Evolutionary conservation across 164 flowering plant species (phyloP), one percentile per base, ranked within the genome.

Genomic region (Tinospora cordifolia): DNA sequence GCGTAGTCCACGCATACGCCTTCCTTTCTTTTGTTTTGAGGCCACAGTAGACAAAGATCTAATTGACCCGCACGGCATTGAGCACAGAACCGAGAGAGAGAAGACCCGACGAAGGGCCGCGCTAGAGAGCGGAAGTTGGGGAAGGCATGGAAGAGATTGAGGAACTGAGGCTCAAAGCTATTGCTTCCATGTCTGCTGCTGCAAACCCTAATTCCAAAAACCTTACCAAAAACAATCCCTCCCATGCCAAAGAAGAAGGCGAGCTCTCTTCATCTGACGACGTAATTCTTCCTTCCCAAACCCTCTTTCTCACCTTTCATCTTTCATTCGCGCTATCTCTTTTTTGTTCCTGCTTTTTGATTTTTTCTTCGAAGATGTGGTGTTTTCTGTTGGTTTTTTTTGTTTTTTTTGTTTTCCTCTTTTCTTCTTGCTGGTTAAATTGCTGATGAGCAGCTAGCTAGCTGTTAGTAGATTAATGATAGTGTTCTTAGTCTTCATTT

Each of bases 241-340:
- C 24, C 9, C n/a, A 41, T 30, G 38, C 46, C 74, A 85, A 77
- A 73, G 96, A 90, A 82, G 96, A 87, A 85, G 93, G 93, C 75
- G 93, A 90, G 75, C 81, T 90, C 66, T 82, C 91, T 68, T 83
- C 91, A 6, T 74, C 78, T 22, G 83, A 78, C 34, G 81, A 71
- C 41, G 57, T 41, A 41, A 27, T 41, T 26, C 68, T 26, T 22
- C 15, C 62, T 49, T 39, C 36, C 49, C 63, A 1, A 17, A 74
- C 63, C 72, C 77, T 14, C 47, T 44, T 10, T 44, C 75, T 70
- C 58, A 36, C 34, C 24, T 5, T 25, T 68, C 47, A 36, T 41
- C 24, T 5, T 25, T 57, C 22, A 30, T 25, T 69, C 9, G 0
- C 2, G 47, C 24, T 17, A 21, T 21, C 21, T 54, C 60, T 24